Conservation (phyloP, 768 basidiomycete species). For the Rhizopogon roseolus region DNA sequence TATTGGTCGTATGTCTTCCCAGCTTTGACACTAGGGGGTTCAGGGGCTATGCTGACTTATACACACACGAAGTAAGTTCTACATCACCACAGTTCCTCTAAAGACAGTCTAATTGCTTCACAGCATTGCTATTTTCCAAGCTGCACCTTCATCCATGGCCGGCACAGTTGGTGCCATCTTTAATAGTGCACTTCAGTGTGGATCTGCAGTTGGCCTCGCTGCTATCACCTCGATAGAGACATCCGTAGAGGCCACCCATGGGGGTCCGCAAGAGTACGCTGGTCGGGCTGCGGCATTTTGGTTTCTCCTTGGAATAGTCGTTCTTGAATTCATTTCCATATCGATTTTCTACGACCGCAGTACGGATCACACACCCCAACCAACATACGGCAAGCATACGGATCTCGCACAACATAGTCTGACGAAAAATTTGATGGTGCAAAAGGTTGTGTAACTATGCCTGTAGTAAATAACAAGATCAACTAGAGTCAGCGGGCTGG, state of each 20-base stretch:
- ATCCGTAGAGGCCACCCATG: conserved; percentile 32
- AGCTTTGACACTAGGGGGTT: conserved; percentile 43
- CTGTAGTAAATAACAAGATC: neutral
- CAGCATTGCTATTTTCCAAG: conserved; percentile 48
- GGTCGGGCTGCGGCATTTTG: conserved; percentile 43
- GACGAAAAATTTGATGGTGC: neutral
- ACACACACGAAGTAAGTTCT: conserved; percentile 43
- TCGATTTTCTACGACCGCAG: conserved; percentile 29
- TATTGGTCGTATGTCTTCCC: conserved; percentile 50
- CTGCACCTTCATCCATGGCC: conserved; percentile 41
- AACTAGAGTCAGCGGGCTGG: too few species aligned
- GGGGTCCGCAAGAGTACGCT: conserved; percentile 25
- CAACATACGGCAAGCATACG: neutral
- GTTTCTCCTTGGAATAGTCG: conserved; percentile 36
- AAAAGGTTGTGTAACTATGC: neutral
- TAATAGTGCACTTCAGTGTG: conserved; percentile 49
- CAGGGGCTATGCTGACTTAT: conserved; percentile 41
- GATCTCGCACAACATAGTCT: neutral
- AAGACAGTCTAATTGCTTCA: neutral
- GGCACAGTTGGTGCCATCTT: conserved; percentile 55
- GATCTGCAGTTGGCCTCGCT: conserved; percentile 46
- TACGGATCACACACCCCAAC: conserved; percentile 6
- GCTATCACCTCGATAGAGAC: conserved; percentile 44
- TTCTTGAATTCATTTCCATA: conserved; percentile 27
- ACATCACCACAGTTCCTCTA: neutral